Conservation (phyloP, 352 stramenopile species). For the Pythium apleroticum region DNA sequence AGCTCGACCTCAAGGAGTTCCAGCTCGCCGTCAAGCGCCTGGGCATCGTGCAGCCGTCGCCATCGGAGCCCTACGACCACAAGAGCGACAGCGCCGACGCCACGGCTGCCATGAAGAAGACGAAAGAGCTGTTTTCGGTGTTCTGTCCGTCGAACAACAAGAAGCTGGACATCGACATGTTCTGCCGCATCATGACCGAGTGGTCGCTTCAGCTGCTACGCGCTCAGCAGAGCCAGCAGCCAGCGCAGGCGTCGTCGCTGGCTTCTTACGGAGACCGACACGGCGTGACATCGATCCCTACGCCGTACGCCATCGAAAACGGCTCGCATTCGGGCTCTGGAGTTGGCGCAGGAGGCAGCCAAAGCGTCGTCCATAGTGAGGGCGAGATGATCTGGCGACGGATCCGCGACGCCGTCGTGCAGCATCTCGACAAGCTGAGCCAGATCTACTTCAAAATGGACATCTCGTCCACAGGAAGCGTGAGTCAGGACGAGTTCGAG, state of each 20-base stretch:
- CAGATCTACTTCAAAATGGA: slow-evolving; percentile 85
- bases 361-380: slow-evolving; percentile 26
- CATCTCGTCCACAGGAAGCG: slow-evolving; percentile 56
- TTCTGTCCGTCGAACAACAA: slow-evolving; percentile 67
- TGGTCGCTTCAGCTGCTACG: slow-evolving; percentile 70
- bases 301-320: slow-evolving; percentile 43
- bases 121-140: slow-evolving; percentile 57
- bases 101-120: slow-evolving; percentile 10
- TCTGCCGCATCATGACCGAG: slow-evolving; percentile 80
- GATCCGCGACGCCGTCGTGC: slow-evolving; percentile 45
- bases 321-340: slow-evolving; percentile 26
- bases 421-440: slow-evolving; percentile 63
- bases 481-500: slow-evolving; percentile 71
- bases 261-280: not conserved
- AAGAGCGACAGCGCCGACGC: not conserved
- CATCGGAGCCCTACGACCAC: not conserved
- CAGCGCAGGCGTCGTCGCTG: slow-evolving; percentile 1
- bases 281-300: slow-evolving; percentile 29
- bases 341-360: not conserved
- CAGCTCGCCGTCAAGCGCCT: slow-evolving; percentile 70
- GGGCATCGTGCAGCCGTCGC: slow-evolving; percentile 40
- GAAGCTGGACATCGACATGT: slow-evolving; percentile 79
- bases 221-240: slow-evolving; percentile 35
- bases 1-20: slow-evolving; percentile 76
- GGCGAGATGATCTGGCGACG: slow-evolving; percentile 58